Base-by-base conservation (phyloP, 495 filamentous ascomycete genomes). In the Chaetomium tenue region DNA sequence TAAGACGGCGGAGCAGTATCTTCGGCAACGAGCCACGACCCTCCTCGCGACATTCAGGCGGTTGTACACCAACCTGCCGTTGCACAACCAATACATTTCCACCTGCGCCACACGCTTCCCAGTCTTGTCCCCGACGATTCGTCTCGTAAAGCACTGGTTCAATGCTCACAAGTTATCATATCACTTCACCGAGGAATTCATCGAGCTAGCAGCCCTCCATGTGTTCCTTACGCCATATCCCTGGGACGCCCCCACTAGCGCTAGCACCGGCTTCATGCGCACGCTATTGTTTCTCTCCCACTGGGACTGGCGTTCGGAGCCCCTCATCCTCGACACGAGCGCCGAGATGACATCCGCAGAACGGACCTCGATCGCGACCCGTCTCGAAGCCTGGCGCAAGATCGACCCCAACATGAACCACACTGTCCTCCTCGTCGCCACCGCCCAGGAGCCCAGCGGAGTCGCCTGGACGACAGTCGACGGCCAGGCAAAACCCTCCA, bases 71-170 rank as follows among this genome's bases (percentile, higher is more conserved):
- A 86, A 90, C 56, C 74, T 83, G 1, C 91, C 93, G 22, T 84
- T 91, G 16, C 87, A 96, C 69, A 92, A 89, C 9, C 91, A 94
- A 71, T 86, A 87, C 22, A 81, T 98, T 23, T 81, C 87, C 56
- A 89, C 87, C 15, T 83, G 91, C 51, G 91, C 87, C 71, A 96
- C 90, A 7, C 85, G 91, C 26, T 89, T 91, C 66, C 90, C 92
- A 2, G 78, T 90, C 7, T 75, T 98, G 44, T 94, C 92, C 18
- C 86, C 90, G 2, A 90, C 91, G 5, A 89, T 97, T 60, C 89
- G 93, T n/a, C 81, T 97, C 6, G 78, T 91, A 42, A 98, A 98
- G 75, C 81, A 86, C 67, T 98, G 94, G 94, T 94, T 97, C 71
- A 84, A 85, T 66, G 82, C 83, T 1, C 94, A 98, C 68, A 86